Evolutionary conservation across 768 basidiomycete species (phyloP).

Genomic region (Psilocybe sp.): DNA sequence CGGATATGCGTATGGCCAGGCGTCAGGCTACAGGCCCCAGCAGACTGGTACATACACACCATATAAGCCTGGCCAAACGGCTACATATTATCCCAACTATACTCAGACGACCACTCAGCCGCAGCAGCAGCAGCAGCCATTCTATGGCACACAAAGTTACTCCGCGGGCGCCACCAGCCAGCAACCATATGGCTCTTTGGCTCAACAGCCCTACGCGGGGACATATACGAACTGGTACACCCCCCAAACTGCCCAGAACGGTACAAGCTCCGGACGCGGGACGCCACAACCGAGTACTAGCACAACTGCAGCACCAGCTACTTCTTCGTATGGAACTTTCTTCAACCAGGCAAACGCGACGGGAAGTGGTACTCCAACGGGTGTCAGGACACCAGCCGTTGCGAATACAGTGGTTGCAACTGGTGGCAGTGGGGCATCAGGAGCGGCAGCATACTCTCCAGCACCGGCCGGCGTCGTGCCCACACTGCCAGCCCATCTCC

Average conservation of each 20-base stretch:
- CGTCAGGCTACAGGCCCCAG: slow-evolving; percentile 25
- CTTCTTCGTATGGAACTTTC: slow-evolving; percentile 27
- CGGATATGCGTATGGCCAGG: slow-evolving; percentile 31
- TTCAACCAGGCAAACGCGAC: slow-evolving; percentile 39
- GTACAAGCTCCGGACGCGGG: slow-evolving; percentile 24
- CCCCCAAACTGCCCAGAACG: slow-evolving; percentile 14
- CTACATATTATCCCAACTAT: slow-evolving; percentile 30
- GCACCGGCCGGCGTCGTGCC: slow-evolving; percentile 13
- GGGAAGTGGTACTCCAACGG: slow-evolving; percentile 41
- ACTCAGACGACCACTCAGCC: slow-evolving; percentile 29
- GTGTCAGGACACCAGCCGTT: slow-evolving; percentile 36
- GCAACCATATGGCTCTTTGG: too few species aligned
- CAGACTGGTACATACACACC: slow-evolving; percentile 27
- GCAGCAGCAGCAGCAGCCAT: slow-evolving; percentile 34
- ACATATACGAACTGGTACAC: slow-evolving; percentile 25
- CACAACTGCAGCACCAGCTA: slow-evolving; percentile 21
- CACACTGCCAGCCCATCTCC: slow-evolving; percentile 30
- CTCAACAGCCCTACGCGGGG: slow-evolving; percentile 18
- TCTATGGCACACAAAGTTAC: slow-evolving; percentile 13
- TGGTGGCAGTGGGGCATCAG: slow-evolving; percentile 3
- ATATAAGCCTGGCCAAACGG: slow-evolving; percentile 32
- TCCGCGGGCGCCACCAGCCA: too few species aligned
- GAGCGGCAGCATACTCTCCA: background rate
- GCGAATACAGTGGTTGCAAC: slow-evolving; percentile 48
- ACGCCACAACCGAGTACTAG: slow-evolving; percentile 26